Conservation (phyloP, 1,284 basidiomycete species). For the Irpex lacteus region DNA sequence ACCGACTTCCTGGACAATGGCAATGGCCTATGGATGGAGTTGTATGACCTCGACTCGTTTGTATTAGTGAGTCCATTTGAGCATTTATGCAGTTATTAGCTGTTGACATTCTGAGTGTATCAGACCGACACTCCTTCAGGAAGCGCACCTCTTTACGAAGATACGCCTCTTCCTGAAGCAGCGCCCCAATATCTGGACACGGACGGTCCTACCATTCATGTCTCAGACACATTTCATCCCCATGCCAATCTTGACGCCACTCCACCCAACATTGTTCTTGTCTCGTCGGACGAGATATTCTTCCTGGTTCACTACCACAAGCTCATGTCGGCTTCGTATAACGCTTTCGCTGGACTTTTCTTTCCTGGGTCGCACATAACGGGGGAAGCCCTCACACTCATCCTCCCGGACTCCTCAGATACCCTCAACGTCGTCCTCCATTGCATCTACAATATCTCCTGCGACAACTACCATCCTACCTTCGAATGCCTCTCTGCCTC, state of each 20-base stretch:
- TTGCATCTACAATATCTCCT: constrained; percentile 31
- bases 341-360: constrained; percentile 32
- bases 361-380: constrained; percentile 21
- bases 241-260: background rate
- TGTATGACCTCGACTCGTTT: no score
- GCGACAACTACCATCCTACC: constrained; percentile 31
- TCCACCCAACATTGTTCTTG: constrained; percentile 56
- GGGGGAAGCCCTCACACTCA: constrained; percentile 1
- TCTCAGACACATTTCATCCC: background rate
- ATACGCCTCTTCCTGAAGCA: background rate
- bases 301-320: constrained; percentile 43
- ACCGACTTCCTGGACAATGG: no score
- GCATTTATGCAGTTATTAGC: no score
- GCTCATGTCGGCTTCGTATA: constrained; percentile 33
- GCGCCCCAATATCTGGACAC: background rate
- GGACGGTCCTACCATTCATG: background rate
- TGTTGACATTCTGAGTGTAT: no score
- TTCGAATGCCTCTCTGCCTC: constrained; percentile 29
- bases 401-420: constrained; percentile 24
- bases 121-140: no score
- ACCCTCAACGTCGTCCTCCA: constrained; percentile 37
- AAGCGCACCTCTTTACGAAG: no score
- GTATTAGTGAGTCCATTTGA: no score
- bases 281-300: constrained; percentile 72
- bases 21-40: no score